Conservation (phyloP, 1,284 basidiomycete species). For the Baeospora myosura region DNA sequence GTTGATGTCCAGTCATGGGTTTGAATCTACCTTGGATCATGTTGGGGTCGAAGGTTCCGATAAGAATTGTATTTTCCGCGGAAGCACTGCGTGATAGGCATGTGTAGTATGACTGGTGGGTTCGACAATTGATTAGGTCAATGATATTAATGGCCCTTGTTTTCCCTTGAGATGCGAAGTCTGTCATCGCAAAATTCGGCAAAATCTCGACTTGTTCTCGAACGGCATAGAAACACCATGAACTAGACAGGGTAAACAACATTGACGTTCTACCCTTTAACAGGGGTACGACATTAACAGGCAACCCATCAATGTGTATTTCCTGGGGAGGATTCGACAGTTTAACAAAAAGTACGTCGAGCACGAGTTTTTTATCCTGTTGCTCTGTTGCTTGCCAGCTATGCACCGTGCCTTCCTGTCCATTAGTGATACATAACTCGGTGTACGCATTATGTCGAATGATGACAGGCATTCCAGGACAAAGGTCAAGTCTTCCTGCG, state of each 20-base stretch:
- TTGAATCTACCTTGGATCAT: too few relatives aligned
- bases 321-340: slow-evolving; percentile 18
- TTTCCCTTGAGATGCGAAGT: neutral
- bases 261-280: neutral
- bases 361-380: slow-evolving; percentile 9
- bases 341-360: slow-evolving; percentile 27
- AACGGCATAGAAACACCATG: neutral
- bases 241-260: neutral
- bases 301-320: slow-evolving; percentile 17
- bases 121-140: neutral
- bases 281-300: slow-evolving; percentile 11
- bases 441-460: slow-evolving; percentile 7
- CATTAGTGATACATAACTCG: slow-evolving; percentile 21
- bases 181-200: too few relatives aligned
- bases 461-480: slow-evolving; percentile 18
- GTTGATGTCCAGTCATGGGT: slow-evolving; percentile 1
- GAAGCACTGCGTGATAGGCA: slow-evolving; percentile 15
- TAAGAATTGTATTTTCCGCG: neutral
- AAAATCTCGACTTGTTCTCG: slow-evolving; percentile 9
- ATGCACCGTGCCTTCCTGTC: slow-evolving; percentile 19
- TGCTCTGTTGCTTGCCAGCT: slow-evolving; percentile 16
- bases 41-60: neutral
- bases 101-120: neutral
- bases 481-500: slow-evolving; percentile 6
- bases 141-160: neutral